Base-by-base conservation (phyloP, 2,329 filamentous ascomycete species). In the Colletotrichum sp. region DNA sequence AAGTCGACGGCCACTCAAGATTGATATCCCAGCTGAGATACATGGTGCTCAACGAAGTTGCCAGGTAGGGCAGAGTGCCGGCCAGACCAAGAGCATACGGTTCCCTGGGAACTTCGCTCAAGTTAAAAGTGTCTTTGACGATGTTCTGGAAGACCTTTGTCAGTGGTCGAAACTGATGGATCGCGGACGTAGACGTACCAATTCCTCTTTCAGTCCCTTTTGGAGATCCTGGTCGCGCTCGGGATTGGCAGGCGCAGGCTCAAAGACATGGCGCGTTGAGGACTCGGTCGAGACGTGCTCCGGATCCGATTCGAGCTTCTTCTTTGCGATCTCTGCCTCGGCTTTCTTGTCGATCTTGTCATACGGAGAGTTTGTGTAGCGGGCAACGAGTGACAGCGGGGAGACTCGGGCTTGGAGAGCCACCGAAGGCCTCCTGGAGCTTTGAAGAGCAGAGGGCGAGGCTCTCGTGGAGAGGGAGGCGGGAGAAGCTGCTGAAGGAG, bases 1-100 rank as follows among this genome's bases (percentile, higher is more conserved):
- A 87, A 36, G 94, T 95, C 9, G 87, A 86, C 18, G 91, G 89
- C 81, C 86, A 86, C 1, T 91, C 87, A 77, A 93, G 92, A 83
- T 95, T 96, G 78, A 98, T 92, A 81, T 97, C 93, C 90, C 93
- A 98, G 4, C 95, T 92, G 52, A 98, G 92, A 82, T 93, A 96
- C 70, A 98, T 90, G 1, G 96, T 98, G 39, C 94, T 92, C 5
- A 96, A 82, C 1, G 96, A 98, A 6, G 96, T 98, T 57, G 90
- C 94, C 12, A 98, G 88, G 85, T 98, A 98, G 61, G 97, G 95
- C 7, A 98, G 81, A 2, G 98, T 93, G 81, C 95, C 96, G 7
- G 94, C 94, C 74, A 95, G 87, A 72, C 94, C 94, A 59, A 96
- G 89, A 74, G 90, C 88, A 65, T 93, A 89, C 26, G 93, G 91